Percentiles rank a stretch among this genome's conserved stretches.
Conservation (phyloP, 176 grass and related monocot genomes). For the Juncus inflexus region DNA sequence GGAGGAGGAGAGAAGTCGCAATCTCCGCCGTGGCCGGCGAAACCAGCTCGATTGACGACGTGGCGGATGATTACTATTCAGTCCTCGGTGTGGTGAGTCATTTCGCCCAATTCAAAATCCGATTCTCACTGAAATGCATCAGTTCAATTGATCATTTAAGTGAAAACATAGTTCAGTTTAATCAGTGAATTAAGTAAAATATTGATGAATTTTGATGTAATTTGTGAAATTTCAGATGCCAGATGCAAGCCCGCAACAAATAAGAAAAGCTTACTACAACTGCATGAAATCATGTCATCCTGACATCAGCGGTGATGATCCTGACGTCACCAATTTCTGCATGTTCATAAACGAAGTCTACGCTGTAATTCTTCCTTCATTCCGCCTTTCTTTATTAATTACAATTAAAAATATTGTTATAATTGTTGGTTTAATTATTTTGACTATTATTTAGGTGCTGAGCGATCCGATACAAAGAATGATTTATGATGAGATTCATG, state of each 20-base stretch:
- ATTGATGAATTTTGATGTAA: background rate
- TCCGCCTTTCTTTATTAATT: background rate
- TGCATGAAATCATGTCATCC: slow-evolving; percentile 97
- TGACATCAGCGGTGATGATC: slow-evolving; percentile 65
- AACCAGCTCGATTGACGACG: slow-evolving; percentile 27
- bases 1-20: slow-evolving; percentile 25
- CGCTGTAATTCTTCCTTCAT: slow-evolving; percentile 34
- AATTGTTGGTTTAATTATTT: background rate
- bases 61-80: slow-evolving; percentile 79
- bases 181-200: slow-evolving; percentile 8
- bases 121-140: background rate
- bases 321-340: slow-evolving; percentile 69
- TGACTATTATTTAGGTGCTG: slow-evolving; percentile 48
- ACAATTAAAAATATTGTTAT: background rate
- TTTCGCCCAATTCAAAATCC: background rate
- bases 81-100: slow-evolving; percentile 66
- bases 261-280: slow-evolving; percentile 85
- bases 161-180: background rate
- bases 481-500: slow-evolving; percentile 87
- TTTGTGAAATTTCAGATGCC: slow-evolving; percentile 40
- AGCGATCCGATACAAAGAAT: slow-evolving; percentile 77
- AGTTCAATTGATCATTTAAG: no score
- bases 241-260: slow-evolving; percentile 80
- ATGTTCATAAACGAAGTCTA: slow-evolving; percentile 97
- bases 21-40: slow-evolving; percentile 26